phyloP scores from a whole-genome alignment of 192 early-diverging fungal genomes.

The Physocladia obscura region DNA sequence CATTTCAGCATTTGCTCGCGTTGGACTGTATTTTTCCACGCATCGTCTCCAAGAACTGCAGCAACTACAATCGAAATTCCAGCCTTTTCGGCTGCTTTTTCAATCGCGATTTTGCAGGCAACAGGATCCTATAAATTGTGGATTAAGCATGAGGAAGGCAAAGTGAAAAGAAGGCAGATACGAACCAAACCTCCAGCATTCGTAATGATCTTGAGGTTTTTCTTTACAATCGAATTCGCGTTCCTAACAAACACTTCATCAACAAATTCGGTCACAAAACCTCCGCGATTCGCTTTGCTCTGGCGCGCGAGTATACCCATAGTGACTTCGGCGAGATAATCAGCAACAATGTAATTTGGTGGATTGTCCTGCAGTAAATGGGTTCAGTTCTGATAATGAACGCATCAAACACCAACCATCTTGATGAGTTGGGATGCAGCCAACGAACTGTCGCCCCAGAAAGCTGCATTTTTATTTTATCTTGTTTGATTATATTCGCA shows the following conservation, averaged over 20 bases:
- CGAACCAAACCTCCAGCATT: slow-evolving; percentile 52
- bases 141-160: too few species aligned
- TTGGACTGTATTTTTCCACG: slow-evolving; percentile 36
- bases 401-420: slow-evolving; percentile 41
- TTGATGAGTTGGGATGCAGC: slow-evolving; percentile 58
- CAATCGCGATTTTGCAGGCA: slow-evolving; percentile 64
- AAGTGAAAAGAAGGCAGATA: background rate
- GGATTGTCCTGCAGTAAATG: slow-evolving; percentile 7
- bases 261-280: slow-evolving; percentile 63
- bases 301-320: slow-evolving; percentile 67
- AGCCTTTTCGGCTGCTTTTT: slow-evolving; percentile 43
- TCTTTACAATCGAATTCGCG: slow-evolving; percentile 49
- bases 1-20: slow-evolving; percentile 22
- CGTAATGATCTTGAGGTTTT: slow-evolving; percentile 61
- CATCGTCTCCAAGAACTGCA: slow-evolving; percentile 64
- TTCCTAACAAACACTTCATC: slow-evolving; percentile 50
- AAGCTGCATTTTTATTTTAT: slow-evolving; percentile 32
- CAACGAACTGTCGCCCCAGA: slow-evolving; percentile 60
- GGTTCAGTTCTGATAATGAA: background rate
- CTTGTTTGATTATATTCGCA: background rate
- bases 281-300: slow-evolving; percentile 48
- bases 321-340: slow-evolving; percentile 71
- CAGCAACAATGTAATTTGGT: slow-evolving; percentile 58
- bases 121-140: slow-evolving; percentile 56
- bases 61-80: slow-evolving; percentile 47